These are phyloP conservation scores for Coniochaeta sp. DNA, from an alignment of 2,329 filamentous ascomycete genomes.

Conservation along the genomic window DNA sequence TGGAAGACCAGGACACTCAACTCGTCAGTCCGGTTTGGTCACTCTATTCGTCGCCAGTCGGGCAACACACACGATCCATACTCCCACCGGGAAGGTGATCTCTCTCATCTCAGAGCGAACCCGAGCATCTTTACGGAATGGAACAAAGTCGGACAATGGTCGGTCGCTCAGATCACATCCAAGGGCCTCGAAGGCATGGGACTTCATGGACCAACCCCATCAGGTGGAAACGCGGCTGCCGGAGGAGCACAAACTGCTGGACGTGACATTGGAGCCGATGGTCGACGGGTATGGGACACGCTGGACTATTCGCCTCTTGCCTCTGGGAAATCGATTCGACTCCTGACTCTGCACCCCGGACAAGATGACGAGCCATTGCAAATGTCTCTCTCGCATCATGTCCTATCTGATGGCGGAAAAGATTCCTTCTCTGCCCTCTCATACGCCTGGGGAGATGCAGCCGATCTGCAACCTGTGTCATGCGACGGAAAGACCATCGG, in stretches of 20 bases:
- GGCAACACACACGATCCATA: neutral
- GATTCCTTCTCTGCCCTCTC: slow-evolving; percentile 5
- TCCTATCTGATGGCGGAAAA: neutral
- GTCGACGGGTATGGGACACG: neutral
- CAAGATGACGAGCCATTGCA: neutral
- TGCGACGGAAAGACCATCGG: neutral
- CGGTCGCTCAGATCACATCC: neutral
- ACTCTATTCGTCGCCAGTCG: neutral
- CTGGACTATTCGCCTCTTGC: neutral
- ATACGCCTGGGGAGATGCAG: neutral
- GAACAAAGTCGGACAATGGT: neutral
- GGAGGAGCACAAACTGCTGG: too few relatives aligned
- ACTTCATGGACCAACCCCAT: too few relatives aligned
- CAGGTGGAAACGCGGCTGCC: too few relatives aligned
- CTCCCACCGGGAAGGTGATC: neutral
- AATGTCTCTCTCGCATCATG: neutral
- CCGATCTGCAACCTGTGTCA: neutral
- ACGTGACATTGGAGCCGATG: too few relatives aligned
- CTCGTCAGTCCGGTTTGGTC: too few relatives aligned
- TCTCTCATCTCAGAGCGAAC: neutral
- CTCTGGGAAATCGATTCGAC: neutral
- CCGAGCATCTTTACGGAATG: neutral
- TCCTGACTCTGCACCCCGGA: neutral
- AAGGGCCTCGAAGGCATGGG: neutral
- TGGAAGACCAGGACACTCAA: too few relatives aligned